Base-by-base conservation (phyloP, 2,329 filamentous ascomycete genomes). In the Sclerotinia spermophila region DNA sequence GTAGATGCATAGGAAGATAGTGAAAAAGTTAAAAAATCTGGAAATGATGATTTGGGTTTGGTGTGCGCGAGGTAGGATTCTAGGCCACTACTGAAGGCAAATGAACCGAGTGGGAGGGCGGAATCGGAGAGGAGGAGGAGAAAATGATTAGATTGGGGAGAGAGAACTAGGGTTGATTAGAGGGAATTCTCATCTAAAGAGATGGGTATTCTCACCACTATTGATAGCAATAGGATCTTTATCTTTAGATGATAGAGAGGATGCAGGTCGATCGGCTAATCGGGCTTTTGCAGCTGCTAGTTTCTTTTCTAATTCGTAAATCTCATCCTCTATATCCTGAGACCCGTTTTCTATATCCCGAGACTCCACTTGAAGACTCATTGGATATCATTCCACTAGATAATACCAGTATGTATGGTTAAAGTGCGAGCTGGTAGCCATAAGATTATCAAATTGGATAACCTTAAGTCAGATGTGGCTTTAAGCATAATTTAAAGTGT, bases 81-180 rank as follows among this genome's bases (percentile, higher is more conserved):
- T 24, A 96, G 86, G 4, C 92, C 92, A 75, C 88, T 91, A 83
- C 89, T 92, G 83, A 95, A 96, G 77, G 92, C 92, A 81, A 96
- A 96, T n/a, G 92, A 93, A 71, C 92, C 92, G 0, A 96, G 85
- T 0, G 92, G 92, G 3, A 96, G 87, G 21, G 92, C 91, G 1
- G 92, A 94, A 83, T 96, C 92, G 62, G 92, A 88, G 64, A 95
- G 88, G 5, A 96, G 85, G 44, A 95, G 87, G 51, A 94, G 86
- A 74, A 91, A 90, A 80, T 95, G 92, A 69, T 77, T 74, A 33
- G 77, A 72, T 15, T 75, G 73, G 13, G 75, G 24, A 21, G 70
- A 55, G 27, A 78, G 55, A 27, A 72, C 77, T 78, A 62, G 19
- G 53, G 19, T 27, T 51, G 27, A 53, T 75, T 44, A 76, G 65